Evolutionary conservation across 129 eudicot genomes (phyloP).

Genomic region (Scalesia atractyloides): DNA sequence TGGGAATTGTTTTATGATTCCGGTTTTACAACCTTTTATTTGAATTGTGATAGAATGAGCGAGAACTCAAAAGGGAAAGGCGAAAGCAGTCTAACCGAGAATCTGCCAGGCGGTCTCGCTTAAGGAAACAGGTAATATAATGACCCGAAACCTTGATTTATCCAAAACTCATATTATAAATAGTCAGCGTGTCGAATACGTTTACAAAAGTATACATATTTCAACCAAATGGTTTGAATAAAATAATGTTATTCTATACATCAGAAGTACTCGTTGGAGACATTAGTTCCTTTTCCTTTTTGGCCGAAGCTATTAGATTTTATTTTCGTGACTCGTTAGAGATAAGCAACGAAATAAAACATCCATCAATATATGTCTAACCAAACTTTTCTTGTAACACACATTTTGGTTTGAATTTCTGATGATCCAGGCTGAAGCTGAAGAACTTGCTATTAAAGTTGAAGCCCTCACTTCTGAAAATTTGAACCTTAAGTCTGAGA

Average conservation of each 20-base stretch:
- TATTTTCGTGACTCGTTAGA: background rate
- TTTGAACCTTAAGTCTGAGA: slow-evolving; percentile 66
- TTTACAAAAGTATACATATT: background rate
- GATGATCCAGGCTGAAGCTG: slow-evolving; percentile 76
- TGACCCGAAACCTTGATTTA: background rate
- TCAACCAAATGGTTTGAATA: background rate
- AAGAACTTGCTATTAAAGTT: slow-evolving; percentile 77
- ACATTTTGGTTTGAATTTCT: background rate
- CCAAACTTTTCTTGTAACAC: background rate
- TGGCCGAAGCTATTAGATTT: background rate
- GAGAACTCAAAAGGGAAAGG: slow-evolving; percentile 84
- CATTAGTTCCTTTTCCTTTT: background rate
- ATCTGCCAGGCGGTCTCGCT: slow-evolving; percentile 95
- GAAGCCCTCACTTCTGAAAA: slow-evolving; percentile 72
- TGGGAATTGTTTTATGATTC: background rate
- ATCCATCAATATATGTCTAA: too few relatives aligned
- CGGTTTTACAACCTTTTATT: background rate
- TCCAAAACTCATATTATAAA: background rate
- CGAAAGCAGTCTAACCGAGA: slow-evolving; percentile 95
- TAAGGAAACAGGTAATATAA: slow-evolving; percentile 80
- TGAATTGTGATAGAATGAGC: slow-evolving; percentile 61
- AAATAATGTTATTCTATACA: background rate
- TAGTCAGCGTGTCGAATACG: background rate
- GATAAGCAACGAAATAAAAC: background rate
- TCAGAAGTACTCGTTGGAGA: background rate